Base-by-base conservation (phyloP, 345 rosid species). In the Bretschneidera sinensis region DNA sequence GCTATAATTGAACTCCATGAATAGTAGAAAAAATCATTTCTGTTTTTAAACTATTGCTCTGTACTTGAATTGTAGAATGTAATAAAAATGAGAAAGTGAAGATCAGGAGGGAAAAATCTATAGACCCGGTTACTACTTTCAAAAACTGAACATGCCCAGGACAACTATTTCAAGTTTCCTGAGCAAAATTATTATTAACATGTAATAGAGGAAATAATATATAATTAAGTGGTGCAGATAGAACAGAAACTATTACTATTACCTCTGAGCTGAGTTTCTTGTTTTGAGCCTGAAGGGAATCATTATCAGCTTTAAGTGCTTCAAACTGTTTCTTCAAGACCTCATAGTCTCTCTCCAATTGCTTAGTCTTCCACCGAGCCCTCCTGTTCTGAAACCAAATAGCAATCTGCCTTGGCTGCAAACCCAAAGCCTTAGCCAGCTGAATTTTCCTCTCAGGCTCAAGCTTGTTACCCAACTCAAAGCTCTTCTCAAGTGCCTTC, bases 321-420 rank as follows among this genome's bases (percentile, higher is more conserved):
- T 86, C 92, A 59, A 70, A 81, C 67, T 81, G 87, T 74, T 79
- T 78, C 76, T 81, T 86, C 67, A 86, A 66, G 39, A 76, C 80
- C 55, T 76, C 85, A 70, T 86, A 86, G 57, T 83, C 89, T 63
- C 76, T 81, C 76, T 86, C 89, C 56, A 83, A 74, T 68, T 83
- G 89, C 74, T 86, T 86, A 28, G 92, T 81, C 78, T 86, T 86
- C 92, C 92, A 86, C 34, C 92, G 72, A 24, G 89, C 92, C 65
- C 92, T 79, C 57, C 89, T 74, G 70, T 83, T 86, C 64, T 86
- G 92, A 65, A 86, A 86, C 92, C 92, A 86, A 3, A 86, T 86
- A 3, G 92, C 89, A 47, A 86, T 59, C 67, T 86, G 92, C 43
- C 92, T 72, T 3, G 92, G 92, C 66, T 81, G 87, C 60, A 86